Percentiles rank a stretch among this genome's conserved stretches.
Evolutionary conservation across 768 basidiomycete species (phyloP).

Genomic region (Tephrocybe sp.): DNA sequence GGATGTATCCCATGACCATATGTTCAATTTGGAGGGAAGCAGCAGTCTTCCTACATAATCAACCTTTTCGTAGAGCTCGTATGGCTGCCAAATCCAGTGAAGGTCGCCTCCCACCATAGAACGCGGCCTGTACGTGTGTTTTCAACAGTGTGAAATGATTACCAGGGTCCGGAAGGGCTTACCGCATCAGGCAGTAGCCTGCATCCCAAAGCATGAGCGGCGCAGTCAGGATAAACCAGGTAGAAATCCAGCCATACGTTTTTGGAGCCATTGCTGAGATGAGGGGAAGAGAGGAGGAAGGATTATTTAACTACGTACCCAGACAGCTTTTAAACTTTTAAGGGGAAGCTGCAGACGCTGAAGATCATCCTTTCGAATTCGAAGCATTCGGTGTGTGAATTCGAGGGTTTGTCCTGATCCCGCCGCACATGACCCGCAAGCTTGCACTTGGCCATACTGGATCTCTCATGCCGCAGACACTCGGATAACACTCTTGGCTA

Average conservation of each 20-base stretch:
- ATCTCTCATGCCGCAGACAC: neutral
- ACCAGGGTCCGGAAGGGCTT: constrained; percentile 37
- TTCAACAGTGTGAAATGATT: neutral
- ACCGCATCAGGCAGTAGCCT: constrained; percentile 43
- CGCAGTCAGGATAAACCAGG: constrained; percentile 57
- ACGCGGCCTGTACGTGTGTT: constrained; percentile 29
- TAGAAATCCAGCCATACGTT: constrained; percentile 44
- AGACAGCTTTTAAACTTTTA: constrained; percentile 20
- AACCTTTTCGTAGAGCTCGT: constrained; percentile 63
- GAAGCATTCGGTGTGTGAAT: constrained; percentile 22
- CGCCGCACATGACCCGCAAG: constrained; percentile 14
- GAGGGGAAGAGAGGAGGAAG: constrained; percentile 8
- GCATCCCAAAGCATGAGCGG: constrained; percentile 74
- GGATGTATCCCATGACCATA: neutral
- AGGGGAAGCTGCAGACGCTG: constrained; percentile 14
- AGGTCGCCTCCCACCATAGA: constrained; percentile 67
- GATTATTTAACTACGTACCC: constrained; percentile 8
- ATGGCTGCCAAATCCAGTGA: constrained; percentile 81
- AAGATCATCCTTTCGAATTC: constrained; percentile 20
- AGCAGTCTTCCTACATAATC: constrained; percentile 24
- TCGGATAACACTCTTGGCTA: neutral
- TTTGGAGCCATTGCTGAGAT: constrained; percentile 24
- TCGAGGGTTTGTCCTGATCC: constrained; percentile 11
- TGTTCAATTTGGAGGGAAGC: constrained; percentile 2
- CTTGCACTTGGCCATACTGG: neutral